Evolutionary conservation across 2,329 filamentous ascomycete species (phyloP).

Genomic region (Ophiocordyceps robertsii): DNA sequence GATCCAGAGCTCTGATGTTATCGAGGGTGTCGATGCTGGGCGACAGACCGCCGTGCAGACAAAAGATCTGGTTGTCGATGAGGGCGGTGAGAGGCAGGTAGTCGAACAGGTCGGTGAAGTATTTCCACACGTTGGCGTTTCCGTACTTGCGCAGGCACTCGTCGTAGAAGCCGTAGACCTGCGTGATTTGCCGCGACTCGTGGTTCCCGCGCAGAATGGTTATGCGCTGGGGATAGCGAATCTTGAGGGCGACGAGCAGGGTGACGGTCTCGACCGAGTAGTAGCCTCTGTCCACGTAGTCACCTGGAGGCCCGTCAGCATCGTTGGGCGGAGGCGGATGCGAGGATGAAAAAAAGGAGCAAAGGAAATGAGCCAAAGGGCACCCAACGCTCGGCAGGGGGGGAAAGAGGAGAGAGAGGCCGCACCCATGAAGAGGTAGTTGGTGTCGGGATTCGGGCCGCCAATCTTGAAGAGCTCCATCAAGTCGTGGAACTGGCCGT

Average conservation of each 20-base stretch:
- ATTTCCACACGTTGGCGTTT: conserved; percentile 99
- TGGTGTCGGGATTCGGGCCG: conserved; percentile 93
- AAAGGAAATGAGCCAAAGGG: not conserved
- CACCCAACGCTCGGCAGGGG: not conserved
- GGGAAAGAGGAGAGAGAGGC: not conserved
- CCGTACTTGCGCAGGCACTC: conserved; percentile 98
- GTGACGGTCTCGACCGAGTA: conserved; percentile 98
- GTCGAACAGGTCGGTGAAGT: conserved; percentile 97
- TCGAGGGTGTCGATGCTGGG: conserved; percentile 94
- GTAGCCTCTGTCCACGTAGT: conserved; percentile 97
- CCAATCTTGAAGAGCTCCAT: conserved; percentile 99
- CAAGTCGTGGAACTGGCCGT: conserved; percentile 96
- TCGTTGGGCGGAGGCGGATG: not conserved
- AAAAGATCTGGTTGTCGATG: conserved; percentile 99
- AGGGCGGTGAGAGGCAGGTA: conserved; percentile 93
- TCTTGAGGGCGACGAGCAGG: conserved; percentile 90
- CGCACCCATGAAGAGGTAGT: conserved; percentile 98
- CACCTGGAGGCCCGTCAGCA: conserved; percentile 40
- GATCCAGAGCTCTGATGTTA: conserved; percentile 88
- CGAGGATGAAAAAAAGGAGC: not conserved
- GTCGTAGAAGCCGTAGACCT: conserved; percentile 99
- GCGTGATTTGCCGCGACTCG: conserved; percentile 96
- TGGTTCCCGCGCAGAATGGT: conserved; percentile 98
- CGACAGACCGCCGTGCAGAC: conserved; percentile 89
- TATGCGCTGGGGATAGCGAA: conserved; percentile 94